These are phyloP conservation scores for Colletotrichum sp. DNA, from an alignment of 2,329 filamentous ascomycete species.

Conservation along the genomic window DNA sequence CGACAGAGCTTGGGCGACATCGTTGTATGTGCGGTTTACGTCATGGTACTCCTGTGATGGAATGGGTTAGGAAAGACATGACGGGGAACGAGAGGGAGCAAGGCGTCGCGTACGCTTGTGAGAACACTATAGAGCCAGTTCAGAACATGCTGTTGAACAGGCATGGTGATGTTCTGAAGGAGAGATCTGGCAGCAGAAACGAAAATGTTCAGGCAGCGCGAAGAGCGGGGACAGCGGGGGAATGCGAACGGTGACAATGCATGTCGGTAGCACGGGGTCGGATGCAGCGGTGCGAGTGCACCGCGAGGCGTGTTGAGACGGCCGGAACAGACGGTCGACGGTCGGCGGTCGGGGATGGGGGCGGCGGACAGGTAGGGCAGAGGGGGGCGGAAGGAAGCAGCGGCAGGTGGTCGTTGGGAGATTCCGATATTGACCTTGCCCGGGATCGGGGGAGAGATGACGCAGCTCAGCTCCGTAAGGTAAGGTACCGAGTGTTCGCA, in stretches of 20 bases:
- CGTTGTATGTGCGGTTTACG: slow-evolving; percentile 90
- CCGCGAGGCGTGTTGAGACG: background rate
- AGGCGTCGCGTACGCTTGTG: slow-evolving; percentile 63
- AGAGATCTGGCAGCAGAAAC: background rate
- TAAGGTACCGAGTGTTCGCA: background rate
- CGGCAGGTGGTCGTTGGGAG: background rate
- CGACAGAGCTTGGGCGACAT: slow-evolving; percentile 82
- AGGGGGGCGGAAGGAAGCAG: background rate
- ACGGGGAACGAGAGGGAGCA: background rate
- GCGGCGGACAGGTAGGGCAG: background rate
- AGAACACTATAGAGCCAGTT: slow-evolving; percentile 96
- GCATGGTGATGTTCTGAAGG: slow-evolving; percentile 47
- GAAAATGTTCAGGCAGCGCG: background rate
- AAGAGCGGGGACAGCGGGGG: background rate
- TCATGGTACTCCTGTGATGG: slow-evolving; percentile 83
- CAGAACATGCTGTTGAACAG: slow-evolving; percentile 86
- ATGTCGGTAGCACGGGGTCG: background rate
- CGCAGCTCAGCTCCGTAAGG: background rate
- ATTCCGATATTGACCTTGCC: background rate
- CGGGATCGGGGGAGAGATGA: background rate
- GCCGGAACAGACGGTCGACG: background rate
- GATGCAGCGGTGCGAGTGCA: background rate
- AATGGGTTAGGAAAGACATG: background rate
- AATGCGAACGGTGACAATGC: background rate
- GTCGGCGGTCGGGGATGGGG: background rate